A percentile compares a stretch with the other conserved stretches of the same genome.
These are phyloP conservation scores for Malania oleifera DNA, from an alignment of 164 flowering plant genomes.

Conservation along the genomic window DNA sequence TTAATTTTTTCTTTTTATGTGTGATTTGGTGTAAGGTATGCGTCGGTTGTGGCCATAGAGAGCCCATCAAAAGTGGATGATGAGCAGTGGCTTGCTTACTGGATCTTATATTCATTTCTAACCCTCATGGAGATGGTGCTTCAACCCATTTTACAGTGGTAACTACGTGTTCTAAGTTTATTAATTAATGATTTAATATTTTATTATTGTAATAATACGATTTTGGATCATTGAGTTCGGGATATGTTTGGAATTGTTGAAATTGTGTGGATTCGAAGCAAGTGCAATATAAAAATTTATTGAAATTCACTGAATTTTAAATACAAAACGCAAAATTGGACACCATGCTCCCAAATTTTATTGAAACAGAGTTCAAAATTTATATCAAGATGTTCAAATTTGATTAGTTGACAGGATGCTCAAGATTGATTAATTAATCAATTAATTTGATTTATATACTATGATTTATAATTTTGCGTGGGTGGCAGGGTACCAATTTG, in stretches of 20 bases:
- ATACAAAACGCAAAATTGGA: too few species aligned
- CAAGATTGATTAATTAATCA: too few species aligned
- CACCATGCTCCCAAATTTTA: too few species aligned
- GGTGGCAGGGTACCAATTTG: slow-evolving; percentile 58
- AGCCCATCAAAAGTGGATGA: slow-evolving; percentile 78
- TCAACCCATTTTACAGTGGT: slow-evolving; percentile 68
- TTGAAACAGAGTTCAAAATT: too few species aligned
- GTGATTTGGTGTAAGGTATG: slow-evolving; percentile 42
- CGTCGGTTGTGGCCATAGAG: slow-evolving; percentile 85
- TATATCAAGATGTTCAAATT: too few species aligned
- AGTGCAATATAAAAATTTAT: too few species aligned
- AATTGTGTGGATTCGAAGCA: too few species aligned
- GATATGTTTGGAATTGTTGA: too few species aligned
- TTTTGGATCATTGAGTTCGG: background rate
- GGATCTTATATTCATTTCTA: slow-evolving; percentile 91
- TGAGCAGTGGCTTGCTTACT: slow-evolving; percentile 97
- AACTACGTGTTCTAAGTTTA: slow-evolving; percentile 8
- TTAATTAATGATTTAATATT: too few species aligned
- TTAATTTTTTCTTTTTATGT: background rate
- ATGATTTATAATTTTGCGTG: background rate
- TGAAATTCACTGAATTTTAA: too few species aligned
- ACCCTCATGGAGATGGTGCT: slow-evolving; percentile 79
- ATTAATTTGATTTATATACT: background rate
- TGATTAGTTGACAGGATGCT: too few species aligned
- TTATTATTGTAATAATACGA: too few species aligned